Evolutionary conservation across 1,284 basidiomycete species (phyloP).

Genomic region (Xanthoconium separans): DNA sequence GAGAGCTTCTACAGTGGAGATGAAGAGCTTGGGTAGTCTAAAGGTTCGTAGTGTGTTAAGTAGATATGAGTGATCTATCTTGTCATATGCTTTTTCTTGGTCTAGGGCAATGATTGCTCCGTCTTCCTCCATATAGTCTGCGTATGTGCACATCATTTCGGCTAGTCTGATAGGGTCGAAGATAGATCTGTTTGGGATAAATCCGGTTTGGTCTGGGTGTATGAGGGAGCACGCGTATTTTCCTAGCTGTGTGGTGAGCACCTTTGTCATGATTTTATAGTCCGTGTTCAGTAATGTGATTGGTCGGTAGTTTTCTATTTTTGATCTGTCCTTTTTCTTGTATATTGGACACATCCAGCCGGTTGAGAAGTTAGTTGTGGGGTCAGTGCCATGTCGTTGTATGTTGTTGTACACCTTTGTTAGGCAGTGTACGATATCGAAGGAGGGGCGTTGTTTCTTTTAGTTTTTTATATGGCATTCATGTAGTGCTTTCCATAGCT

Average conservation of each 20-base stretch:
- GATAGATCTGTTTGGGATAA: background rate
- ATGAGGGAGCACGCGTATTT: background rate
- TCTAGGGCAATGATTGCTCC: background rate
- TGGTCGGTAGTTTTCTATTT: background rate
- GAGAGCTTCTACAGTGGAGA: background rate
- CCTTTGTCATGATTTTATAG: background rate
- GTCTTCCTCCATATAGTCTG: background rate
- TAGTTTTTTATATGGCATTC: too few species aligned
- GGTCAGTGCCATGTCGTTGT: too few species aligned
- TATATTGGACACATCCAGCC: background rate
- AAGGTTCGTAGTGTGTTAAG: background rate
- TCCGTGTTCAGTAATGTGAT: background rate
- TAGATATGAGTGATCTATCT: background rate
- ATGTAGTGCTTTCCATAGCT: too few species aligned
- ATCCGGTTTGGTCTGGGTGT: background rate
- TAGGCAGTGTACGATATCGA: too few species aligned
- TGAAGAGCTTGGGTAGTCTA: background rate
- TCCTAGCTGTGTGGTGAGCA: background rate
- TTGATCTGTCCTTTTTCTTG: background rate
- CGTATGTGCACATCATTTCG: background rate
- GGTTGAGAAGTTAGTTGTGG: too few species aligned
- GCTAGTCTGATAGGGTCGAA: background rate
- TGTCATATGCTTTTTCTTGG: background rate
- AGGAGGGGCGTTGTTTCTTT: too few species aligned
- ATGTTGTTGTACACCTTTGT: too few species aligned